phyloP scores from a whole-genome alignment of 305 asterid genomes.

The Fraxinus baroniana region DNA sequence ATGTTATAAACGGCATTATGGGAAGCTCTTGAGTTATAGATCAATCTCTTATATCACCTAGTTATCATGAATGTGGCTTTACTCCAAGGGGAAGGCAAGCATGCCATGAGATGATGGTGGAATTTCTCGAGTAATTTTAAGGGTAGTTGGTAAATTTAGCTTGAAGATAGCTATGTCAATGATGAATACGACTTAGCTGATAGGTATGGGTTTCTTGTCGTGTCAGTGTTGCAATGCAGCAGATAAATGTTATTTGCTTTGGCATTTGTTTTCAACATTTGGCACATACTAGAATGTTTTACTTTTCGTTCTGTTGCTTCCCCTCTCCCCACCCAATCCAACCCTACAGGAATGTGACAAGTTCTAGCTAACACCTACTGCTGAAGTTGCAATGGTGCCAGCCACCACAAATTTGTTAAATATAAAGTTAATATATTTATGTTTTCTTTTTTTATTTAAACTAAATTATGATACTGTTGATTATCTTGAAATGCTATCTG shows the following conservation, averaged over 20 bases:
- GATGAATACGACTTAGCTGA: not conserved
- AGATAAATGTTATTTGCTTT: not conserved
- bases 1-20: not conserved
- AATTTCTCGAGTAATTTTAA: not conserved
- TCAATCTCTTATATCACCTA: constrained; percentile 9
- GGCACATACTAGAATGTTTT: not conserved
- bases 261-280: constrained; percentile 2
- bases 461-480: not conserved
- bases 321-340: not conserved
- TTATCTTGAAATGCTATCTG: not conserved
- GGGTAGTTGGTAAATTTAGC: not conserved
- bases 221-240: not conserved
- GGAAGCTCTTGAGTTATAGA: not conserved
- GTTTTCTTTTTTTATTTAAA: not conserved
- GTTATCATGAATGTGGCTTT: not conserved
- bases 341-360: not conserved
- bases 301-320: not conserved
- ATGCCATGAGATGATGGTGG: constrained; percentile 6
- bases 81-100: constrained; percentile 5
- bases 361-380: not conserved
- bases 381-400: not conserved
- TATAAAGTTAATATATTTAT: not conserved
- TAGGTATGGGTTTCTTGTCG: not conserved
- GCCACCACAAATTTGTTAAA: constrained; percentile 11
- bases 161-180: not conserved